phyloP scores from a whole-genome alignment of 768 basidiomycete genomes.

The Suillus bovinus region DNA sequence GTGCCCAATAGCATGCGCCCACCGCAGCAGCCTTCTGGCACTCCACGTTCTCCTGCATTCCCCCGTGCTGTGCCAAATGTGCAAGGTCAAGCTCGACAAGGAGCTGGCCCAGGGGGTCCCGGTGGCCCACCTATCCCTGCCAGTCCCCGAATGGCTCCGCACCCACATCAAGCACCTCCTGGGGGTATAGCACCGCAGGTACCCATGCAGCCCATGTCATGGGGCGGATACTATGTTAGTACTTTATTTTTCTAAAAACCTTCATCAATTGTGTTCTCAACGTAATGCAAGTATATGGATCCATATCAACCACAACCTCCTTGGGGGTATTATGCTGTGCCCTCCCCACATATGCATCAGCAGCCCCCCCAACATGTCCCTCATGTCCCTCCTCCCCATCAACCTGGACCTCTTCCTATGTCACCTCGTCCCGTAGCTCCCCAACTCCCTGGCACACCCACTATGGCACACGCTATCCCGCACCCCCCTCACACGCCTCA shows the following conservation, averaged over 20 bases:
- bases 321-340: constrained; percentile 39
- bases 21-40: constrained; percentile 43
- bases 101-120: constrained; percentile 50
- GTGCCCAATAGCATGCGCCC: constrained; percentile 49
- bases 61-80: constrained; percentile 59
- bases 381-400: constrained; percentile 33
- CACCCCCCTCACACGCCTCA: constrained; percentile 44
- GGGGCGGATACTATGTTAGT: constrained; percentile 62
- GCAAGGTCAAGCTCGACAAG: constrained; percentile 48
- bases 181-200: constrained; percentile 50
- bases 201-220: constrained; percentile 41
- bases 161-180: constrained; percentile 54
- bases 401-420: constrained; percentile 56
- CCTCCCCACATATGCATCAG: constrained; percentile 33
- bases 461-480: constrained; percentile 58
- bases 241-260: constrained; percentile 2
- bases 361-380: constrained; percentile 48
- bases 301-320: constrained; percentile 44
- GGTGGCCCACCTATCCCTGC: constrained; percentile 52
- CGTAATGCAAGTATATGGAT: constrained; percentile 42
- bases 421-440: constrained; percentile 66
- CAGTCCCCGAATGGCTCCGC: constrained; percentile 68
- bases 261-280: constrained; percentile 7
- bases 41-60: constrained; percentile 70
- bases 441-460: constrained; percentile 67